Evolutionary conservation across 1,139 yeast species (phyloP), one percentile per base, ranked within the genome.

Genomic region (Yarrowia galli): DNA sequence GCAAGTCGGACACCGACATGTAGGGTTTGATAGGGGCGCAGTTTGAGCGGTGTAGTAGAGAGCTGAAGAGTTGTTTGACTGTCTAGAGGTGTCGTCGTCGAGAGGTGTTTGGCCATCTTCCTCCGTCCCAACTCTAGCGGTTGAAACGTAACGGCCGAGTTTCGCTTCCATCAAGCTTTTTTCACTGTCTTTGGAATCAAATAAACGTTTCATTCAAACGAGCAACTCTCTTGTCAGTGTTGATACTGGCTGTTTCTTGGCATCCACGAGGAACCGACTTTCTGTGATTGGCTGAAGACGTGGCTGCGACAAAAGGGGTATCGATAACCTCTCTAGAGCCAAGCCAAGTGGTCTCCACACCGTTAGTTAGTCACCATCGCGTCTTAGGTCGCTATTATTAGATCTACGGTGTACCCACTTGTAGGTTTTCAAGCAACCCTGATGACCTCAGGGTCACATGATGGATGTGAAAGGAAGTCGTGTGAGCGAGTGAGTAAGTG

Each of bases 1-100:
- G 61, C 61, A 54, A 18, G 48, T 9, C 61, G 61, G 61, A 40
- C 16, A 22, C 61, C 61, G 61, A 54, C 48, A 25, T 23, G 61
- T 54, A 54, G 46, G 61, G 42, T 54, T 54, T 51, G 42, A 32
- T 32, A 18, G 54, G 23, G 38, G 38, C 38, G 38, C 49, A 23
- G 51, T 13, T 32, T 3, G 9, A 15, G 3, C 15, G 49, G 49
- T 22, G 13, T 28, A 22, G 2, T 15, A 10, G 5, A n/a, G 49
- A n/a, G 16, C 18, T 3, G 28, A n/a, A 2, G 25, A 15, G 49
- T 16, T 1, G 5, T 45, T 4, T 2, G 28, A 2, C 13, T 1
- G 28, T 15, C 32, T 3, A 28, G 1, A 28, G 32, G n/a, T 22
- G 28, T 45, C 46, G 28, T 22, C 49, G 15, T 5, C 23, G 25